Base-by-base conservation (phyloP, 2,329 filamentous ascomycete species). In the Microsporum audouinii region DNA sequence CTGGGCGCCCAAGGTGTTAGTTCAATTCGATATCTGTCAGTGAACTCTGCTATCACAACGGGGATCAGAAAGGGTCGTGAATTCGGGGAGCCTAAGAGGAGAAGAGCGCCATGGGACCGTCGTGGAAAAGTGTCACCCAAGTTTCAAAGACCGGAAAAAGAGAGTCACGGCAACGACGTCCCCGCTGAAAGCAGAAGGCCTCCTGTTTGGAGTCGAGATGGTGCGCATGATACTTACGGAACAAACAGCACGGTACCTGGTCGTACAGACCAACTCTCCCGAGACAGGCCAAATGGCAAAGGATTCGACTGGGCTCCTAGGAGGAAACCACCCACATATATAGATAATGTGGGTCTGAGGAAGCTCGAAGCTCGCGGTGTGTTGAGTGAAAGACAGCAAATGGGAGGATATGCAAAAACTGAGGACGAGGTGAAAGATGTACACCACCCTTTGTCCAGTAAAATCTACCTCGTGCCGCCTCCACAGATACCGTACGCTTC, bases 401-500 rank as follows among this genome's bases (percentile, higher is more conserved):
- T 36, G 53, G 31, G 23, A 29, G 45, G 45, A 31, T 49, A 49
- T 31, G 45, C 33, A n/a, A 55, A 36, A 55, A n/a, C 29, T 1
- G 49, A 55, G 10, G 49, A 55, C 31, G 49, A 55, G 7, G 29
- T 34, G 14, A 12, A 5, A 17, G 49, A 36, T 36, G 23, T 36
- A 3, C 10, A 23, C 23, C 56, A 14, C 36, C 10, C 56, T 17
- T 17, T 59, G 43, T 45, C 41, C 2, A 38, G 39, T 33, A 63
- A 60, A 41, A 36, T 62, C 23, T 60, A 34, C 7, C 8, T 33
- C 51, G 72, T 66, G 62, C 70, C 75, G 0, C 77, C 77, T 0
- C 62, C 74, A 2, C 71, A 76, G 5, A 79, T 88, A 17, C 83
- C 84, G 0, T 86, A 92, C 70, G 90, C 89, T 0, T 95, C 90